Percentiles rank a stretch among this genome's conserved stretches.
Conservation (phyloP, 2,329 filamentous ascomycete genomes). For the Coniochaeta hoffmannii region DNA sequence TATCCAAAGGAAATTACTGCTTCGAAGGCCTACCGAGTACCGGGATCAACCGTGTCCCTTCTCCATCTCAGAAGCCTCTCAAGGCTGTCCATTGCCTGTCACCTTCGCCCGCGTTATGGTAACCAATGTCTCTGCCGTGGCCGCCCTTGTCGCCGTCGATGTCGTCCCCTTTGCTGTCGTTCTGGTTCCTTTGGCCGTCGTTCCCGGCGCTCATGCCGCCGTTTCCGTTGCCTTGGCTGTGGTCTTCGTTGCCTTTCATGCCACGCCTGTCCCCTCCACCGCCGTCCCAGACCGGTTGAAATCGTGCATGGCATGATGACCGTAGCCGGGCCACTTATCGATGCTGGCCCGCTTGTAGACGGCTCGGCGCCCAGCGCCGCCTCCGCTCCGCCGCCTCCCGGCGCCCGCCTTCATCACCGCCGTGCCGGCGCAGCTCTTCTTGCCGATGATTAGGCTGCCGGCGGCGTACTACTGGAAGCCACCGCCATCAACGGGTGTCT, state of each 20-base stretch:
- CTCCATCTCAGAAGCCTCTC: not conserved
- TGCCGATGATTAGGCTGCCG: not conserved
- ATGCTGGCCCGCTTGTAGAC: not conserved
- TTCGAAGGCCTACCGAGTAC: not conserved
- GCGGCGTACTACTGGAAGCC: not conserved
- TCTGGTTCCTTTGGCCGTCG: not conserved
- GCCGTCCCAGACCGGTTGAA: too few relatives aligned
- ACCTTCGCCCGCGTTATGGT: not conserved
- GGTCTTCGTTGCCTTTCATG: too few relatives aligned
- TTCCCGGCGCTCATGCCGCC: not conserved
- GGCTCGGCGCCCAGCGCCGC: too few relatives aligned
- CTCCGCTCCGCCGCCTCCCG: not conserved
- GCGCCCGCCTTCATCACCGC: not conserved
- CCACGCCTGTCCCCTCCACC: too few relatives aligned
- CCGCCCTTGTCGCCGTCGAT: not conserved
- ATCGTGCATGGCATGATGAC: too few relatives aligned
- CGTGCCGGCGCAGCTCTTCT: not conserved
- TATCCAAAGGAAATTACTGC: not conserved
- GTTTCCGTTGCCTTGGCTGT: too few relatives aligned
- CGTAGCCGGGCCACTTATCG: too few relatives aligned
- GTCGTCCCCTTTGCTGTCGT: not conserved
- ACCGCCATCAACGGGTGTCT: not conserved
- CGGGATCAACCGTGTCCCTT: not conserved
- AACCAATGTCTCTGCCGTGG: not conserved
- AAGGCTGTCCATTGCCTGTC: not conserved